Base-by-base conservation (phyloP, 108 stramenopile species). In the Nitzschia sp. region DNA sequence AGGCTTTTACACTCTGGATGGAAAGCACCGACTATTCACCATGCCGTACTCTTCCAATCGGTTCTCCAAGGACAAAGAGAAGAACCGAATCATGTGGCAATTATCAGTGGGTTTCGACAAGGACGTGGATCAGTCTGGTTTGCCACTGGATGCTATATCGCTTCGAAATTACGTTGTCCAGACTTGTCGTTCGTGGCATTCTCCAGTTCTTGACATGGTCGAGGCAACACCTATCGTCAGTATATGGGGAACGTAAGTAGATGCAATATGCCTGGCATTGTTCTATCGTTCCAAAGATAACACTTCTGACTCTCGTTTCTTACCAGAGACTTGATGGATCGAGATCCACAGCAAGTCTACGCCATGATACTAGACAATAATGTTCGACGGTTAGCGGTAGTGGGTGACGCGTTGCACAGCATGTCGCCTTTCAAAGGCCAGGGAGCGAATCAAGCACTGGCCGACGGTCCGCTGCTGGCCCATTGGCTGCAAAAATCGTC, bases 371-470 rank as follows among this genome's bases (percentile, higher is more conserved):
- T 75, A 58, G 60, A 60, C 64, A 76, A 46, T 70, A 51, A 5
- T 56, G 71, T 29, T 54, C 83, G 29, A 62, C 82, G 85, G n/a
- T 72, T 92, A 32, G 78, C 91, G 6, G 45, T 89, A 3, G 61
- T 96, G 8, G 97, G 97, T 2, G 97, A 97, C 79, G 97, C 97
- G 4, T 66, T 86, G 1, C 97, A 97, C 68, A 61, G 85, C 2
- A 95, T 97, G 95, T 82, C 84, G 9, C 90, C 90, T 0, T 97
- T 97, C 85, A 97, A 97, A 65, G 97, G 97, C 54, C 92, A 93
- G 58, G 97, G 97, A 15, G 95, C 95, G 35, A 96, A 97, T 72
- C 94, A 96, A 72, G 93, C 95, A 0, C 71, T 97, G 49, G 57
- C 80, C 17, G 97, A 97, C 66, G 97, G 94, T 1, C 89, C 87